These are phyloP conservation scores for Fomes fomentarius DNA, from an alignment of 1,284 basidiomycete genomes.

Conservation along the genomic window DNA sequence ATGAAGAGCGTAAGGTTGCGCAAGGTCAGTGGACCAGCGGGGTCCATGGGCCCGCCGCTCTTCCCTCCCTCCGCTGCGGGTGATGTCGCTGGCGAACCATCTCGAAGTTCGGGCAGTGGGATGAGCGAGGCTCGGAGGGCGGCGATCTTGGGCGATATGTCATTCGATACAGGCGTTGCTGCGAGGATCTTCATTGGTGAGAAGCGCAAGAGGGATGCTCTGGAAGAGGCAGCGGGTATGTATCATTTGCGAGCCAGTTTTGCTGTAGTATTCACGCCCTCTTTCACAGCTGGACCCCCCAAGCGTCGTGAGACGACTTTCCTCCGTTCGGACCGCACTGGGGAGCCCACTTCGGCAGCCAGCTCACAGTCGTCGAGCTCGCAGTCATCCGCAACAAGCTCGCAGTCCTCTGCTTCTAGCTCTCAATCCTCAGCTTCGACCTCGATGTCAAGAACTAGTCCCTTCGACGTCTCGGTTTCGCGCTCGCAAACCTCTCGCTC, in stretches of 20 bases:
- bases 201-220: conserved; percentile 28
- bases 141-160: conserved; percentile 24
- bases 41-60: conserved; percentile 18
- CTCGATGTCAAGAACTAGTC: conserved; percentile 6
- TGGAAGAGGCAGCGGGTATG: conserved; percentile 18
- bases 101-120: conserved; percentile 8
- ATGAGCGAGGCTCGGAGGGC: conserved; percentile 23
- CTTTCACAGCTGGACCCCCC: conserved; percentile 13
- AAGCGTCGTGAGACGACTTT: conserved; percentile 20
- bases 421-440: conserved; percentile 8
- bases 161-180: conserved; percentile 25
- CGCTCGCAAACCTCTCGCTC: conserved; percentile 11
- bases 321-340: conserved; percentile 7
- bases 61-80: conserved; percentile 19
- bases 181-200: conserved; percentile 25
- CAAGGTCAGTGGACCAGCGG: conserved; percentile 42
- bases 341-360: conserved; percentile 5
- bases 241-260: neutral
- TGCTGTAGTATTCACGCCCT: neutral
- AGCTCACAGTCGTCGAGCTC: conserved; percentile 14
- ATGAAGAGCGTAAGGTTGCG: conserved; percentile 73
- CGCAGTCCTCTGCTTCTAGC: conserved; percentile 8
- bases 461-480: conserved; percentile 8
- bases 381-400: conserved; percentile 6
- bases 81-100: conserved; percentile 9